Conservation (phyloP, 306 rosid genomes). For the Inga leiocalycina region DNA sequence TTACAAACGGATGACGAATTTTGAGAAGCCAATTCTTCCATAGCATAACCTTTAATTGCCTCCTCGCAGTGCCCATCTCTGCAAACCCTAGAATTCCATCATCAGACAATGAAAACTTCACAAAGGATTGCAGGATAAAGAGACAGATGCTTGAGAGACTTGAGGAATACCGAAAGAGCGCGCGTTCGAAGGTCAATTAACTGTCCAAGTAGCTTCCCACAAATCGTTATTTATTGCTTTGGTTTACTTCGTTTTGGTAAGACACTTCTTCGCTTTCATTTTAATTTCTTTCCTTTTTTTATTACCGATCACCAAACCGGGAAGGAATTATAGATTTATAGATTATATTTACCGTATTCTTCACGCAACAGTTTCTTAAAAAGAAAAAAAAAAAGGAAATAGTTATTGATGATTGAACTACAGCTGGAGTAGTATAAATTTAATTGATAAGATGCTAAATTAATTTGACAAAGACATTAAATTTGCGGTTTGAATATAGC, state of each 20-base stretch:
- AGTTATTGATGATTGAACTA: neutral
- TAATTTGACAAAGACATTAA: neutral
- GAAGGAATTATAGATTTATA: neutral
- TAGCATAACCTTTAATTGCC: constrained; percentile 91
- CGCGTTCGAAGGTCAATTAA: constrained; percentile 7
- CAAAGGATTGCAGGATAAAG: constrained; percentile 19
- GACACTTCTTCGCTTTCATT: neutral
- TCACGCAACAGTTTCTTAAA: neutral
- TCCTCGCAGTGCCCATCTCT: constrained; percentile 67
- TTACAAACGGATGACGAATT: constrained; percentile 82
- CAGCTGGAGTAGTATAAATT: neutral
- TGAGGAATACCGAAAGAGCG: neutral
- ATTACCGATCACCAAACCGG: neutral
- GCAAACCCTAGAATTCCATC: constrained; percentile 37
- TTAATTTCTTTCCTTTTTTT: neutral
- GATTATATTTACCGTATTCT: neutral
- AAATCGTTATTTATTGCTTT: neutral
- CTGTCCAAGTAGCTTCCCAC: neutral
- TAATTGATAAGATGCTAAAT: neutral
- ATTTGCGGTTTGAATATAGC: neutral
- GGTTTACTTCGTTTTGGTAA: neutral
- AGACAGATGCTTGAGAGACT: constrained; percentile 3
- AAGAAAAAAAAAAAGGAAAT: neutral
- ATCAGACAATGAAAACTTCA: neutral
- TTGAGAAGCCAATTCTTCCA: constrained; percentile 96